These are phyloP conservation scores for Monilinia vaccinii-corymbosi DNA, from an alignment of 2,329 filamentous ascomycete species.

Conservation along the genomic window DNA sequence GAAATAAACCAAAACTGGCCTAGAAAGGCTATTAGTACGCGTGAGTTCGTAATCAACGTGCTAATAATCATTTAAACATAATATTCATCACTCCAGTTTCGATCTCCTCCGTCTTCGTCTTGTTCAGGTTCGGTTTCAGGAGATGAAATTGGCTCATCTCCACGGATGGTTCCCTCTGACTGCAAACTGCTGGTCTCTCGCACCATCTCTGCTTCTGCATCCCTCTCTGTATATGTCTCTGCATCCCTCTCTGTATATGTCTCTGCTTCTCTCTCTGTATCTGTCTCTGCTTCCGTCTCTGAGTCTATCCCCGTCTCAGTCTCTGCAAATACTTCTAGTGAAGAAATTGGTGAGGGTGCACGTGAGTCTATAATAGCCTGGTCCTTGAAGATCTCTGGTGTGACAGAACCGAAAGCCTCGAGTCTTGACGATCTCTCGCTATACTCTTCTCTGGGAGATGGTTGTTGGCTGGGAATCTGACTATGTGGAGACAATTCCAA, in stretches of 20 bases:
- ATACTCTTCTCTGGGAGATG: background rate
- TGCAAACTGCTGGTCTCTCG: background rate
- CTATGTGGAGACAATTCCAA: slow-evolving; percentile 12
- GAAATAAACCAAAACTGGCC: background rate
- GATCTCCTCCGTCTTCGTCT: background rate
- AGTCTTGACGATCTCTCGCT: background rate
- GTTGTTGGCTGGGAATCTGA: background rate
- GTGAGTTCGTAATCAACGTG: background rate
- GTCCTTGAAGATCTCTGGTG: background rate
- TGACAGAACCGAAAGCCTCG: background rate
- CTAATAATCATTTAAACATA: slow-evolving; percentile 7
- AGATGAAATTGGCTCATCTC: background rate
- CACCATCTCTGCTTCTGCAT: background rate
- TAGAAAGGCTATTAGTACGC: slow-evolving; percentile 13
- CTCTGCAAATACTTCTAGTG: background rate
- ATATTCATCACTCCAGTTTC: background rate
- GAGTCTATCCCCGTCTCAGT: background rate
- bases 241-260: background rate
- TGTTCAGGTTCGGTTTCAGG: background rate
- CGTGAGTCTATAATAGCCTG: slow-evolving; percentile 1
- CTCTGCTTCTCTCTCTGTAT: background rate
- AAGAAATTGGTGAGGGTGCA: background rate
- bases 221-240: no score
- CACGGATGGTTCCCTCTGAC: slow-evolving; percentile 4
- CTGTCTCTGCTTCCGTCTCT: background rate